Base-by-base conservation (phyloP, 140 eudicot genomes). In the Senecio squalidus region DNA sequence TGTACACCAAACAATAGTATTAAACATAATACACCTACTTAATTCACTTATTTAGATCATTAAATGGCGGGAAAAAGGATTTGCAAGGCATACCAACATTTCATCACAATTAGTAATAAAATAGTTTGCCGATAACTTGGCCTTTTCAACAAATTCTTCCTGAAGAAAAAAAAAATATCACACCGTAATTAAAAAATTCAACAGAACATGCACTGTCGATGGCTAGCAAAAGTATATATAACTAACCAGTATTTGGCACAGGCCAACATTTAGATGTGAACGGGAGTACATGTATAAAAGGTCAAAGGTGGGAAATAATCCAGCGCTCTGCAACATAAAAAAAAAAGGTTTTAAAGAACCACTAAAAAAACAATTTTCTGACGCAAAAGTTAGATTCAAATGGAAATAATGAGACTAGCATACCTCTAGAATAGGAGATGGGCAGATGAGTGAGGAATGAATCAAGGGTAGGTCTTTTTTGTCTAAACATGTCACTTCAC, bases 371-470 rank as follows among this genome's bases (percentile, higher is more conserved):
- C 13, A 47, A 6, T 14, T 3, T 45, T 8, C 23, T 8, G 27
- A n/a, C 16, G 21, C n/a, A 29, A 2, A 49, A 10, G 31, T 5
- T 38, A 13, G 18, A 49, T 49, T 23, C n/a, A 66, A 40, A 48
- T 17, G 1, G 13, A 50, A 43, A 33, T 11, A 23, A 28, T 17
- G 5, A 25, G 23, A 58, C 13, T 14, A 62, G 14, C 3, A 9
- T 77, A 90, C 98, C 95, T 92, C 86, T 36, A 92, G 67, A 52
- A 74, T 65, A 13, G 98, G 98, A 68, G 98, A 92, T 5, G 96
- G 95, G 61, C 87, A 55, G 34, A 68, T 67, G 25, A 92, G 61
- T 7, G 96, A 60, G 16, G 89, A 79, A 71, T 84, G 96, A 72
- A 92, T 85, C 43, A 92, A 76, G 24, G 96, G 87, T 38, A 92